Conservation (phyloP, 176 grass and related monocot genomes). For the Themeda triandra region DNA sequence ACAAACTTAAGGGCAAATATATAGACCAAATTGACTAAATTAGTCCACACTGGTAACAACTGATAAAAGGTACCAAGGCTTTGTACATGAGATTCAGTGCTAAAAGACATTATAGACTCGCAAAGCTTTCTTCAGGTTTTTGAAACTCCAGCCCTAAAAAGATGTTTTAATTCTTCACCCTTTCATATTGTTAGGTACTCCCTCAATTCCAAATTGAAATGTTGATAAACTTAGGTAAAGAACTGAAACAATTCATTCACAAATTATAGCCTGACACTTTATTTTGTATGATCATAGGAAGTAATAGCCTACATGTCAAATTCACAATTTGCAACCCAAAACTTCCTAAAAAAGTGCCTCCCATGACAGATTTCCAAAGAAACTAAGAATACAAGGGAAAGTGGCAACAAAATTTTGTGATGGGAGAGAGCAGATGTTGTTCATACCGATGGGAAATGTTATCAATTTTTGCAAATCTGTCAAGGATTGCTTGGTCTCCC, state of each 20-base stretch:
- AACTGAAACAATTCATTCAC: not conserved
- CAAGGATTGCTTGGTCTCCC: slow-evolving; percentile 77
- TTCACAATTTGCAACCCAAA: not conserved
- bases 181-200: not conserved
- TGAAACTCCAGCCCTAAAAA: not conserved
- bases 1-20: not conserved
- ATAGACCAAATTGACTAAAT: not conserved
- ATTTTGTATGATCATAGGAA: not conserved
- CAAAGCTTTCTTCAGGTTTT: slow-evolving; percentile 10
- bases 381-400: slow-evolving; percentile 1
- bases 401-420: not conserved
- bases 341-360: slow-evolving; percentile 10
- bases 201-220: not conserved
- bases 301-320: not conserved
- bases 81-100: slow-evolving; percentile 11
- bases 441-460: slow-evolving; percentile 60
- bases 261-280: slow-evolving; percentile 1
- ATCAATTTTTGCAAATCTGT: slow-evolving; percentile 82
- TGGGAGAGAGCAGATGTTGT: slow-evolving; percentile 14
- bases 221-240: slow-evolving; percentile 6
- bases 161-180: not conserved
- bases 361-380: not conserved
- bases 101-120: not conserved
- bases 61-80: slow-evolving; percentile 1
- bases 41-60: slow-evolving; percentile 3